phyloP scores from a whole-genome alignment of 768 basidiomycete genomes.

The Tricholoma matsutake region DNA sequence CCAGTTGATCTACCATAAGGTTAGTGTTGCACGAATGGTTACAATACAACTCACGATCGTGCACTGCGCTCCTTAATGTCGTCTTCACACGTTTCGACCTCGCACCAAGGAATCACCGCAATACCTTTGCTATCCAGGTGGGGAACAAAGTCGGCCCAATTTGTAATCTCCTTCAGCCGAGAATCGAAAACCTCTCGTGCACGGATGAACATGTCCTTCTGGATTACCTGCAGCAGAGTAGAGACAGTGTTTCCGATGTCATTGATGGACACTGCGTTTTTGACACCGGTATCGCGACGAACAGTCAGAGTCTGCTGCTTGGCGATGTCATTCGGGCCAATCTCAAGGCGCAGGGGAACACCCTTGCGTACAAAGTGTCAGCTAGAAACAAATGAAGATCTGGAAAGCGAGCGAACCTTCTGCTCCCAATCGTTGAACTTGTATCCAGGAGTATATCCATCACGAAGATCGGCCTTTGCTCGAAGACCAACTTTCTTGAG shows the following conservation, averaged over 20 bases:
- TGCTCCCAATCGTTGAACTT: slow-evolving; percentile 99
- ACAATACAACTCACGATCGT: slow-evolving; percentile 56
- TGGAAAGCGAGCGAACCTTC: slow-evolving; percentile 52
- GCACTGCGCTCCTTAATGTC: slow-evolving; percentile 96
- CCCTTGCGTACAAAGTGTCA: slow-evolving; percentile 49
- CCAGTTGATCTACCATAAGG: slow-evolving; percentile 35
- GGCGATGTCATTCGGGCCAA: slow-evolving; percentile 89
- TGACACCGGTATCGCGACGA: slow-evolving; percentile 63
- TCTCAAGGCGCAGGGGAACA: slow-evolving; percentile 94
- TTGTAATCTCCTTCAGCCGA: slow-evolving; percentile 66
- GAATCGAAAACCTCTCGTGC: slow-evolving; percentile 74
- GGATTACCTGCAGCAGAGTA: slow-evolving; percentile 78
- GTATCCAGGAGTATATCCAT: slow-evolving; percentile 96
- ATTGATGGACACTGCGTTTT: slow-evolving; percentile 42
- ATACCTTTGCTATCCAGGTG: slow-evolving; percentile 85
- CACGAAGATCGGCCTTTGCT: slow-evolving; percentile 88
- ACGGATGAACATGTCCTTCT: slow-evolving; percentile 79
- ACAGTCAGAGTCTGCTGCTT: slow-evolving; percentile 81
- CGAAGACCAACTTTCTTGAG: slow-evolving; percentile 73
- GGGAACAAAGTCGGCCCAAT: slow-evolving; percentile 94
- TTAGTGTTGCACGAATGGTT: slow-evolving; percentile 6
- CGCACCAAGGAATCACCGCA: slow-evolving; percentile 94
- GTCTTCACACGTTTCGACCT: slow-evolving; percentile 89
- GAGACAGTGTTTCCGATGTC: slow-evolving; percentile 48
- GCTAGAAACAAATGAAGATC: neutral